A percentile compares a stretch with the other conserved stretches of the same genome.
Conservation (phyloP, 2,329 filamentous ascomycete species). For the Nemania diffusa region DNA sequence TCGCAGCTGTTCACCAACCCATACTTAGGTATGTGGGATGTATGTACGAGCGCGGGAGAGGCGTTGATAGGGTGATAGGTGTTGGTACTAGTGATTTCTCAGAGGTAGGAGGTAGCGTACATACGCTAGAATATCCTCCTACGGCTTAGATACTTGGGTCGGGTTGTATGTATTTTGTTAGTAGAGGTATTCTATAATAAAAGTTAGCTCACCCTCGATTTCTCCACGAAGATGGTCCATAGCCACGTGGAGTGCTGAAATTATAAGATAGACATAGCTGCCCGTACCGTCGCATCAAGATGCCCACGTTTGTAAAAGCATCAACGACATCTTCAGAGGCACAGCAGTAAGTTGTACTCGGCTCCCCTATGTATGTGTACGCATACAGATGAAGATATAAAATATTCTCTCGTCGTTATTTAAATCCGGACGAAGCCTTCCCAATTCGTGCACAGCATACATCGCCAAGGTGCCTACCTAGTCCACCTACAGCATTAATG, state of each 20-base stretch:
- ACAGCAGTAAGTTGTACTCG: neutral
- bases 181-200: neutral
- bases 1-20: slow-evolving; percentile 15
- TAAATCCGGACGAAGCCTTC: slow-evolving; percentile 14
- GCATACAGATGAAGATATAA: neutral
- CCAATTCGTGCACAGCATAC: slow-evolving; percentile 2
- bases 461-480: neutral
- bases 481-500: neutral
- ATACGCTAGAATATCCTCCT: neutral
- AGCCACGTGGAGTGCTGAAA: slow-evolving; percentile 13
- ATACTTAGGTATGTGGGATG: neutral
- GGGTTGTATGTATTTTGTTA: neutral
- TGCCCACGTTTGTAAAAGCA: slow-evolving; percentile 7
- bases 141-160: neutral
- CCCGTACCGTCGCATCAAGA: slow-evolving; percentile 5
- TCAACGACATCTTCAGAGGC: slow-evolving; percentile 12
- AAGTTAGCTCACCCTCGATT: neutral
- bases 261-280: neutral
- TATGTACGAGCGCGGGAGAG: neutral
- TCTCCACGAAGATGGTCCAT: neutral
- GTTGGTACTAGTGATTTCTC: neutral
- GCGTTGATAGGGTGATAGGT: neutral
- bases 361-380: too few relatives aligned
- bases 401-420: slow-evolving; percentile 10
- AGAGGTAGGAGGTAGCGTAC: neutral